phyloP scores from a whole-genome alignment of 441 rosid genomes.

The Aquilaria agallochum region DNA sequence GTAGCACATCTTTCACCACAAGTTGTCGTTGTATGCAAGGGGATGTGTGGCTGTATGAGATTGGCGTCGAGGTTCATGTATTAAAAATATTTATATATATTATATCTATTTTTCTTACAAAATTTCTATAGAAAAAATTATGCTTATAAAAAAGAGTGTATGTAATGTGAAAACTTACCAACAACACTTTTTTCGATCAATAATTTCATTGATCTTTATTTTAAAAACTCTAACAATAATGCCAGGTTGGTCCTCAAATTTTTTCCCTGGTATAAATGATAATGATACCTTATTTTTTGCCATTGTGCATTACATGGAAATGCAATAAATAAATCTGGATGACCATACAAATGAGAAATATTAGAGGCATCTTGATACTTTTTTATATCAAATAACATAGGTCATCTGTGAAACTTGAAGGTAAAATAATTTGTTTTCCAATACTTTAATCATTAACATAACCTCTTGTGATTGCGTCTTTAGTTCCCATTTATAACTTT shows the following conservation, averaged over 20 bases:
- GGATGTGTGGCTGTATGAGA: too few relatives aligned
- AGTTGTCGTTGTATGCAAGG: too few relatives aligned
- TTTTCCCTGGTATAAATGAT: background rate
- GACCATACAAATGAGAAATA: background rate
- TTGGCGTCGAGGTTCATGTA: too few relatives aligned
- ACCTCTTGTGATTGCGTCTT: background rate
- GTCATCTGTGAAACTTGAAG: background rate
- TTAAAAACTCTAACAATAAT: too few relatives aligned
- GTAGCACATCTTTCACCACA: too few relatives aligned
- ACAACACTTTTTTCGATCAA: too few relatives aligned
- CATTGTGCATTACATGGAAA: background rate
- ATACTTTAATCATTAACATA: background rate
- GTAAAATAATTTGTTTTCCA: background rate
- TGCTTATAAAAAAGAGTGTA: too few relatives aligned
- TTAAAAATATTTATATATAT: too few relatives aligned
- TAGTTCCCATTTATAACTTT: background rate
- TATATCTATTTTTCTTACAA: too few relatives aligned
- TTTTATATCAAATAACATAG: background rate
- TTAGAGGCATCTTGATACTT: background rate
- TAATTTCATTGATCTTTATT: too few relatives aligned
- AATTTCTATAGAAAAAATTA: too few relatives aligned
- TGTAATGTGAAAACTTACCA: too few relatives aligned
- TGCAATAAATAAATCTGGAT: background rate
- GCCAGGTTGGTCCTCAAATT: background rate
- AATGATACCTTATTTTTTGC: background rate